Evolutionary conservation across 2,329 filamentous ascomycete species (phyloP), one percentile per base, ranked within the genome.

Genomic region (Fusarium sp.): DNA sequence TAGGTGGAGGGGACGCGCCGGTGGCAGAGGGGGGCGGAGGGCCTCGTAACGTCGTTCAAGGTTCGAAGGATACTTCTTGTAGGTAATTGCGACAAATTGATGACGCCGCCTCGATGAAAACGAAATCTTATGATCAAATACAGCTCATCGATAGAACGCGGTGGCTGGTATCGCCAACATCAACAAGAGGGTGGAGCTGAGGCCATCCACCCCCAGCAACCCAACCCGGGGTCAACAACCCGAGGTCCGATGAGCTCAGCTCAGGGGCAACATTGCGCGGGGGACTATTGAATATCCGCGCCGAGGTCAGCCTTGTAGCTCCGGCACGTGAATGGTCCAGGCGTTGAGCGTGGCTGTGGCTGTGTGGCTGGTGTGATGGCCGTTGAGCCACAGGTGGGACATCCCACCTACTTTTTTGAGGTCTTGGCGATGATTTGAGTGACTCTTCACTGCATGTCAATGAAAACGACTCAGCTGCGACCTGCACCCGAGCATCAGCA

Each of bases 161-260:
- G 74, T 76, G 75, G 75, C 74, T 77, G 75, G 75, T 73, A 68
- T 74, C 67, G 63, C 66, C 61, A 66, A 68, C 66, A 64, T 73
- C 73, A 75, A 76, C 70, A 74, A 73, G 51, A 58, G 62, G 58
- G 74, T 76, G 74, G 74, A 76, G 74, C 72, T 76, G 70, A 75
- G 57, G 58, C 65, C 61, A 73, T 73, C 69, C 62, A 60, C 65
- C 67, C 73, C 74, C 67, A 73, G 74, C 71, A 76, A 76, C 73
- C 67, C 65, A 49, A 49, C 14, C 42, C 42, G 42, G 59, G 68
- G 66, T 71, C 65, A 67, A 62, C 61, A 63, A 25, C 69, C 73
- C 72, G 72, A 75, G 72, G 73, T 71, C 69, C 73, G 58, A 68
- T 68, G 65, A 61, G 56, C 69, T 74, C 71, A 75, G 72, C 69